These are phyloP conservation scores for Moesziomyces sp. DNA, from an alignment of 1,284 basidiomycete species.

Conservation along the genomic window DNA sequence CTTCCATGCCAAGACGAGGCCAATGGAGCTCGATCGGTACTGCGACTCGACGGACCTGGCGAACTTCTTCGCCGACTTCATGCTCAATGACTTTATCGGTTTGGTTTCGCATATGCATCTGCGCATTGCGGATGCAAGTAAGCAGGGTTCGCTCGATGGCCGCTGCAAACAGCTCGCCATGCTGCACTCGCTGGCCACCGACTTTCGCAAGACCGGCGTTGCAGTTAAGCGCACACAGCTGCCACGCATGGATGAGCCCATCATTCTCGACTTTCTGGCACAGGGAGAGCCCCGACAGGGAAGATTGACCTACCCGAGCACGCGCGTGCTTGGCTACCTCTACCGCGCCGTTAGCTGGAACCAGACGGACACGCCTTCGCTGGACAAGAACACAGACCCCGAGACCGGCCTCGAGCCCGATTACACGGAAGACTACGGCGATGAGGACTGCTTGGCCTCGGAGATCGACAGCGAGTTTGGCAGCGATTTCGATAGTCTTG, in stretches of 20 bases:
- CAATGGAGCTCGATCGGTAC: conserved; percentile 71
- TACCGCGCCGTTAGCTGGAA: conserved; percentile 30
- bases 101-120: conserved; percentile 74
- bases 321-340: conserved; percentile 23
- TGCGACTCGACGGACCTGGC: conserved; percentile 76
- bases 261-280: conserved; percentile 32
- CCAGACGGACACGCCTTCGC: conserved; percentile 33
- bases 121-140: conserved; percentile 77
- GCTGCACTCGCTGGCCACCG: conserved; percentile 76
- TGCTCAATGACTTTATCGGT: conserved; percentile 73
- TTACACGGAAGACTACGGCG: conserved; percentile 1
- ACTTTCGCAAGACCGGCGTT: conserved; percentile 51
- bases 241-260: conserved; percentile 16
- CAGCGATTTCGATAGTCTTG: conserved; percentile 8
- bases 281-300: conserved; percentile 26
- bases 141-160: conserved; percentile 72
- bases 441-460: conserved; percentile 2
- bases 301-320: conserved; percentile 24
- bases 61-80: conserved; percentile 77
- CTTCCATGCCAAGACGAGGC: conserved; percentile 70
- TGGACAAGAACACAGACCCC: conserved; percentile 17
- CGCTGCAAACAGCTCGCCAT: conserved; percentile 75
- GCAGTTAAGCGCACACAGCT: conserved; percentile 14
- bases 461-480: conserved; percentile 11
- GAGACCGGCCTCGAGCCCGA: conserved; percentile 25